Percentiles rank a stretch among this genome's conserved stretches.
These are phyloP conservation scores for Cercophora samala DNA, from an alignment of 495 filamentous ascomycete species.

Conservation along the genomic window DNA sequence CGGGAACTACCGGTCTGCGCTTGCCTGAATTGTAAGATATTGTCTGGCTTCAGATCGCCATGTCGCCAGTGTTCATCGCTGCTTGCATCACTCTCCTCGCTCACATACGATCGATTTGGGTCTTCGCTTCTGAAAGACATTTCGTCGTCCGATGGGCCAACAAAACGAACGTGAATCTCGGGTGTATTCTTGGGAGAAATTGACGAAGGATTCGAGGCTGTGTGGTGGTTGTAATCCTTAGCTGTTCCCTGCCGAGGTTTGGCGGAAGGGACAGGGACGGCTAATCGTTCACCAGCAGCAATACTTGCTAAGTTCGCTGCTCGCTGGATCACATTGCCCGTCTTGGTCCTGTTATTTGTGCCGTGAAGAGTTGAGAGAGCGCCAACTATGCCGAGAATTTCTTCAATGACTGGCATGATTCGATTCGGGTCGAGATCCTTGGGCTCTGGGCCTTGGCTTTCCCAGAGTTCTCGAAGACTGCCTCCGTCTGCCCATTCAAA, in stretches of 20 bases:
- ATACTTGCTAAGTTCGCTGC: background rate
- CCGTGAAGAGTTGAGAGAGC: constrained; percentile 4
- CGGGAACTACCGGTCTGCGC: background rate
- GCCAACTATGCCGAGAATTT: background rate
- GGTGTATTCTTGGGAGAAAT: background rate
- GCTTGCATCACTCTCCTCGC: constrained; percentile 4
- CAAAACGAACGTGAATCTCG: background rate
- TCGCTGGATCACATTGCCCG: background rate
- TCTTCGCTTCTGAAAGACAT: constrained; percentile 4
- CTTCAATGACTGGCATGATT: background rate
- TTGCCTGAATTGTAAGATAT: constrained; percentile 22
- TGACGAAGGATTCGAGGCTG: background rate
- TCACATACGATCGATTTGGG: background rate
- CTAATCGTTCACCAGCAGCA: background rate
- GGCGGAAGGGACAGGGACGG: background rate
- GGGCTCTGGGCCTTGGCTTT: background rate
- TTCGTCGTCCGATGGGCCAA: background rate
- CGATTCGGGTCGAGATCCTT: background rate
- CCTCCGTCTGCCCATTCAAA: constrained; percentile 15
- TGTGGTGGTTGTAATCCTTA: background rate
- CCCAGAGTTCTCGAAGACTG: constrained; percentile 11
- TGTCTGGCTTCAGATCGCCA: constrained; percentile 26
- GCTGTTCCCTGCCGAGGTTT: background rate
- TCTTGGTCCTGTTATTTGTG: constrained; percentile 2
- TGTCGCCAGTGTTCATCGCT: constrained; percentile 17